Conservation (phyloP, 2,329 filamentous ascomycete species). For the Myriosclerotinia curreyana region DNA sequence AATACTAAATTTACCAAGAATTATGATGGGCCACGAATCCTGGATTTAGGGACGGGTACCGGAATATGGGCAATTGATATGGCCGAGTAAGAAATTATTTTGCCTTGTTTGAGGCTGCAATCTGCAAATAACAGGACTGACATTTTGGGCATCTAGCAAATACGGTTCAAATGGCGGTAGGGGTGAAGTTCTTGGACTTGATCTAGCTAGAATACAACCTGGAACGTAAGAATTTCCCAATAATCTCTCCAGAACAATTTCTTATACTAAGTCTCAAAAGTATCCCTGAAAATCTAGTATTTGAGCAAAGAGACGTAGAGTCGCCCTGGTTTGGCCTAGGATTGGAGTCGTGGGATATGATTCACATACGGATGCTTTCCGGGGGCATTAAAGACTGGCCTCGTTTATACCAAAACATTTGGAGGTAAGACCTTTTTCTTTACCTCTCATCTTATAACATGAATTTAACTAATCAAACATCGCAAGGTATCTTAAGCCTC, state of each 20-base stretch:
- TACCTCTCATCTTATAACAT: background rate
- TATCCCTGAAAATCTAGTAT: slow-evolving; percentile 66
- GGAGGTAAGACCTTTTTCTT: slow-evolving; percentile 50
- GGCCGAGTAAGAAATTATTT: slow-evolving; percentile 58
- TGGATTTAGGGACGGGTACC: slow-evolving; percentile 79
- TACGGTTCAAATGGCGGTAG: slow-evolving; percentile 7
- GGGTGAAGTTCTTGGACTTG: slow-evolving; percentile 56
- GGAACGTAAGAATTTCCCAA: slow-evolving; percentile 44
- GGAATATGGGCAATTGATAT: slow-evolving; percentile 91
- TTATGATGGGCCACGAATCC: slow-evolving; percentile 44
- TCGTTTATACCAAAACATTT: slow-evolving; percentile 67
- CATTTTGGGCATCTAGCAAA: slow-evolving; percentile 20
- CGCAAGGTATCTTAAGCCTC: slow-evolving; percentile 67
- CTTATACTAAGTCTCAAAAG: slow-evolving; percentile 43
- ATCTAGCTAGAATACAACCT: slow-evolving; percentile 61
- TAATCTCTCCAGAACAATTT: background rate
- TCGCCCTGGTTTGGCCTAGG: slow-evolving; percentile 59
- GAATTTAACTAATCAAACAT: slow-evolving; percentile 28
- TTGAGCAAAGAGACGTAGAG: slow-evolving; percentile 74
- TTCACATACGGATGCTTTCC: slow-evolving; percentile 75
- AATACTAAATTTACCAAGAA: slow-evolving; percentile 34
- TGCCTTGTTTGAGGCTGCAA: background rate
- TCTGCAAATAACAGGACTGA: slow-evolving; percentile 12
- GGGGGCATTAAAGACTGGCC: slow-evolving; percentile 78
- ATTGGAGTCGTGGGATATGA: slow-evolving; percentile 58